Conservation (phyloP, 176 grass and related monocot species). For the Olyra latifolia region DNA sequence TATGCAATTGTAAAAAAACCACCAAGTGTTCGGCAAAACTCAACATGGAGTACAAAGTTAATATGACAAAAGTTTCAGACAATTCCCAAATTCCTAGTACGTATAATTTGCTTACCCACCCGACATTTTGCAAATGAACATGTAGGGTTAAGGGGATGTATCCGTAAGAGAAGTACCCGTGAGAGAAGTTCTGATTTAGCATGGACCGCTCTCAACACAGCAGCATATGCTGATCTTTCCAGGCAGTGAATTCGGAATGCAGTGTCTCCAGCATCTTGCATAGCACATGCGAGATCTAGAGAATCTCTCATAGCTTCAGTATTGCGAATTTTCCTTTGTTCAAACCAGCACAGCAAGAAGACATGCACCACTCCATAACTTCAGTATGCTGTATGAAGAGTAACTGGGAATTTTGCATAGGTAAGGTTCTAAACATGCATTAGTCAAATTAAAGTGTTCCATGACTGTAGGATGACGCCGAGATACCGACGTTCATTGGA, state of each 20-base stretch:
- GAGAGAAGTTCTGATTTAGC: conserved; percentile 65
- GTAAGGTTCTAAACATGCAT: not conserved
- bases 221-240: conserved; percentile 57
- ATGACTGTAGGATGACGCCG: not conserved
- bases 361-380: conserved; percentile 16
- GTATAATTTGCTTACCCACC: not conserved
- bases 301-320: conserved; percentile 15
- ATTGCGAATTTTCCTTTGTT: not conserved
- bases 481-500: not conserved
- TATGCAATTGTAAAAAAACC: not conserved
- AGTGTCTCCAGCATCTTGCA: conserved; percentile 32
- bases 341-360: conserved; percentile 14
- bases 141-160: conserved; percentile 6
- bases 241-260: conserved; percentile 64
- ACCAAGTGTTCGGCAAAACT: conserved; percentile 6
- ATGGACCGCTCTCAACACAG: conserved; percentile 67
- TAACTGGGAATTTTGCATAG: not conserved
- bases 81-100: not conserved
- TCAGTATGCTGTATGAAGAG: not conserved
- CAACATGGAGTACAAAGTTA: not conserved
- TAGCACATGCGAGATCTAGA: not conserved
- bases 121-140: conserved; percentile 17
- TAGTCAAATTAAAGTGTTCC: not conserved
- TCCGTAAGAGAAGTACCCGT: conserved; percentile 35
- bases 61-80: not conserved